Percentiles rank a stretch among this genome's conserved stretches.
Evolutionary conservation across 805 yeast genomes (phyloP).

Genomic region (Kluyveromyces dobzhanskii): DNA sequence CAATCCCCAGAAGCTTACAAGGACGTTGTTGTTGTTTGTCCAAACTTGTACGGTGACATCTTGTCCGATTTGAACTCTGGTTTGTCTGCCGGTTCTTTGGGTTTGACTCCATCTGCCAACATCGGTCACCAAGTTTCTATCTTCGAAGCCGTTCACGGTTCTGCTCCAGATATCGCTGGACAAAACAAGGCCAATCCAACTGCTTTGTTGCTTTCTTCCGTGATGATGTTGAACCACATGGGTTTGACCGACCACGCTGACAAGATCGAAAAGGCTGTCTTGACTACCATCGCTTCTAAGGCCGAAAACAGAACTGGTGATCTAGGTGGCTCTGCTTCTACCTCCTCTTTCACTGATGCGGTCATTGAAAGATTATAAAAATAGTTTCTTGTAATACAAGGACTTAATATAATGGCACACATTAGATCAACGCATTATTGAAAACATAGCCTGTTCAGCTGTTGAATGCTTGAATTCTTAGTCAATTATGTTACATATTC

Average conservation of each 20-base stretch:
- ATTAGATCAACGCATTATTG: no score
- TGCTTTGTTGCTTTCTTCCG: slow-evolving; percentile 88
- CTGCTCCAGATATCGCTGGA: slow-evolving; percentile 99
- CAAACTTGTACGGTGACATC: slow-evolving; percentile 98
- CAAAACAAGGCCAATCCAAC: slow-evolving; percentile 99
- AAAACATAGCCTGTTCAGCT: no score
- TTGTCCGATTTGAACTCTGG: slow-evolving; percentile 97
- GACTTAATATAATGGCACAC: no score
- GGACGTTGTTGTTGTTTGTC: slow-evolving; percentile 91
- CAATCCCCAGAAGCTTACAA: slow-evolving; percentile 79
- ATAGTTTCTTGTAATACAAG: not conserved
- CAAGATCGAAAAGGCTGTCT: slow-evolving; percentile 80
- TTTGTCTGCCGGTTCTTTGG: slow-evolving; percentile 90
- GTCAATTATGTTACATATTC: no score
- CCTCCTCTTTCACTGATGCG: slow-evolving; percentile 83
- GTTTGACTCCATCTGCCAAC: slow-evolving; percentile 98
- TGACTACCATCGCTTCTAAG: slow-evolving; percentile 86
- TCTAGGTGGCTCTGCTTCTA: slow-evolving; percentile 85
- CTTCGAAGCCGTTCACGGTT: slow-evolving; percentile 99
- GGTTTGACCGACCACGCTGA: slow-evolving; percentile 74
- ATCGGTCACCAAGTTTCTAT: slow-evolving; percentile 98
- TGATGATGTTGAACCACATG: slow-evolving; percentile 99
- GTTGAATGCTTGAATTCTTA: no score
- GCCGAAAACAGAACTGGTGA: slow-evolving; percentile 95
- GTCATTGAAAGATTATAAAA: slow-evolving; percentile 51